phyloP scores from a whole-genome alignment of 257 asterid genomes.

The Solanum raphanifolium region DNA sequence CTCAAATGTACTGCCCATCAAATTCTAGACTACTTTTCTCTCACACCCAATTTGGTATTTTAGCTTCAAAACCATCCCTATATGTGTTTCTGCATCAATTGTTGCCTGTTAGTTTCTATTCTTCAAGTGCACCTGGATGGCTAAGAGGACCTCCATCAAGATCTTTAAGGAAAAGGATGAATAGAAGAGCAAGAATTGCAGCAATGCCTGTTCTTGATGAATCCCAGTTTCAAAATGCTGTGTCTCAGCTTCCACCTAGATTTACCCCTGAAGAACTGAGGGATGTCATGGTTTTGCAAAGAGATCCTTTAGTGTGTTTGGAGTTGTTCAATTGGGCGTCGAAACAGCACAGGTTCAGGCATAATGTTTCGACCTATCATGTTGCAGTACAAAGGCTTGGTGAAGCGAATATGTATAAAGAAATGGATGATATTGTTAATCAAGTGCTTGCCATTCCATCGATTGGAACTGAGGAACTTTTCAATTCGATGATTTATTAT shows the following conservation, averaged over 20 bases:
- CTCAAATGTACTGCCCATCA: not conserved
- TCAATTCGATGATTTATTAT: constrained; percentile 69
- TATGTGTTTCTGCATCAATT: not conserved
- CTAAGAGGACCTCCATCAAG: constrained; percentile 62
- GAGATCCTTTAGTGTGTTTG: constrained; percentile 66
- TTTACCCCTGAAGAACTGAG: constrained; percentile 77
- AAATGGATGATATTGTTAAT: constrained; percentile 75
- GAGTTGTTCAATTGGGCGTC: constrained; percentile 95
- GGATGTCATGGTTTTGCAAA: constrained; percentile 34
- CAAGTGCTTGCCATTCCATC: constrained; percentile 69
- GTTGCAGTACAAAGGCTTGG: constrained; percentile 69
- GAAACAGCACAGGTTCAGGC: constrained; percentile 75
- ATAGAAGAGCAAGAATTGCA: constrained; percentile 59
- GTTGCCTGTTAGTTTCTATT: constrained; percentile 20
- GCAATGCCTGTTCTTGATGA: constrained; percentile 58
- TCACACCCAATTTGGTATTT: not conserved
- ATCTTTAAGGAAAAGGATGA: constrained; percentile 62
- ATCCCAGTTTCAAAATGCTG: constrained; percentile 31
- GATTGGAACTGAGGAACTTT: constrained; percentile 66
- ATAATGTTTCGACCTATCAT: constrained; percentile 49
- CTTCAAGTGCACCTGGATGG: constrained; percentile 27
- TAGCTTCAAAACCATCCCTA: not conserved
- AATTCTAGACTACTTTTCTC: not conserved
- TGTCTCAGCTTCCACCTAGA: constrained; percentile 57
- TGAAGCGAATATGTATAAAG: constrained; percentile 62